These are phyloP conservation scores for Oligophagozyma castellii DNA, from an alignment of 1,139 yeast genomes.

Conservation along the genomic window DNA sequence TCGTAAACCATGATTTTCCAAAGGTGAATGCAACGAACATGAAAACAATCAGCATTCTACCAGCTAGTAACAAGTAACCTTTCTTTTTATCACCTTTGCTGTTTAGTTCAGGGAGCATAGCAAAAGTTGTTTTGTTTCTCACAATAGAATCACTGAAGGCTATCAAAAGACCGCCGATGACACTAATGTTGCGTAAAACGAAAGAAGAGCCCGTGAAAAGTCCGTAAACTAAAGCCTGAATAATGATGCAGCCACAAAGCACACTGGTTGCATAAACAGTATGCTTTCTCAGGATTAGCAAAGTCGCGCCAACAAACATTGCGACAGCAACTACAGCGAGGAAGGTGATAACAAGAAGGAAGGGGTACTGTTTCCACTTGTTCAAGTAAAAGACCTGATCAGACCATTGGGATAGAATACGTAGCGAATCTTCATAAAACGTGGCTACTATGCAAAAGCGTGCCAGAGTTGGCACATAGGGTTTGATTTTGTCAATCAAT, in stretches of 20 bases:
- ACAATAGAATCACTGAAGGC: slow-evolving; percentile 87
- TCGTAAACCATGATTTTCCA: slow-evolving; percentile 58
- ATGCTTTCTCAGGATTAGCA: slow-evolving; percentile 58
- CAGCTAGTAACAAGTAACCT: slow-evolving; percentile 77
- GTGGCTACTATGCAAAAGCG: slow-evolving; percentile 89
- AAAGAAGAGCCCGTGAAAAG: slow-evolving; percentile 70
- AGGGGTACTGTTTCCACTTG: slow-evolving; percentile 68
- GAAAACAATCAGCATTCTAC: slow-evolving; percentile 73
- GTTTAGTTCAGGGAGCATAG: slow-evolving; percentile 75
- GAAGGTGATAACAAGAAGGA: slow-evolving; percentile 61
- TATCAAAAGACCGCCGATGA: slow-evolving; percentile 83
- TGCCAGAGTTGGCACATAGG: slow-evolving; percentile 76
- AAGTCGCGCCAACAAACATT: slow-evolving; percentile 63
- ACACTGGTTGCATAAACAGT: slow-evolving; percentile 62
- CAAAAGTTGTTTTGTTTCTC: slow-evolving; percentile 64
- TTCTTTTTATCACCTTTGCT: slow-evolving; percentile 65
- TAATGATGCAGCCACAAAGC: slow-evolving; percentile 55
- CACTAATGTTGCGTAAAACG: slow-evolving; percentile 74
- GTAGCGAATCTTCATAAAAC: slow-evolving; percentile 76
- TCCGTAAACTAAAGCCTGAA: slow-evolving; percentile 87
- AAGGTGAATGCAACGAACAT: slow-evolving; percentile 80
- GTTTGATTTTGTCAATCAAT: slow-evolving; percentile 32
- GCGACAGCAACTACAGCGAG: slow-evolving; percentile 48
- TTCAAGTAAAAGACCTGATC: slow-evolving; percentile 82
- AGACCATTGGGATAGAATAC: slow-evolving; percentile 80